Evolutionary conservation across 2,329 filamentous ascomycete species (phyloP), one percentile per base, ranked within the genome.

Genomic region (Westerdykella aurantiaca): DNA sequence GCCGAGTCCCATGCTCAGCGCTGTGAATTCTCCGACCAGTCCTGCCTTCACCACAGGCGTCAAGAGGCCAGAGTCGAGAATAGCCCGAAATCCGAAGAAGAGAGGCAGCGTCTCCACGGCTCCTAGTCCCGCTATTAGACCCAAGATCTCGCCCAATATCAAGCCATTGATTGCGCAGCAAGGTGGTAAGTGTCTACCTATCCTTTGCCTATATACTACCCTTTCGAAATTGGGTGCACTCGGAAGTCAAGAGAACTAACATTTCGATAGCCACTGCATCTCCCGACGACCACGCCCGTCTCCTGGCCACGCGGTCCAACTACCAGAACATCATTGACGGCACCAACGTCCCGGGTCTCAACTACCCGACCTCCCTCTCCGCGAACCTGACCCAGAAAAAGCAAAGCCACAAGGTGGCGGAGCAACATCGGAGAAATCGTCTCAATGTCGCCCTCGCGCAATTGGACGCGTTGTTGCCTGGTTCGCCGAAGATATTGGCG

Each of bases 291-390:
- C 81, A 81, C 45, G 80, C 82, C n/a, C 77, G 88, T 22, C 78
- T 97, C 37, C 77, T 98, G 22, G 87, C 90, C 31, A 88, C 87
- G 13, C 97, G 97, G 66, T 97, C 91, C 2, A 98, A 98, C 61
- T 98, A 98, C 60, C 91, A 97, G 60, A 95, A 96, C 57, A 93
- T 98, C 31, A 72, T 98, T 10, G 93, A 97, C 64, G 93, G 93
- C 39, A 97, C 89, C 40, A 83, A 85, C 44, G 81, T 96, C 1
- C 90, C 90, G 0, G 91, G 91, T 11, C 85, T 96, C 11, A 86
- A 85, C 1, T 97, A 96, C 56, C 90, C 91, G 0, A 88, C 86
- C 55, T 87, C 90, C 41, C 76, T 98, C 34, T 95, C 90, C 6
- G 94, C 90, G 17, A 95, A 95, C 52, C 73, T 98, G 21, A 96